Evolutionary conservation across 768 basidiomycete species (phyloP), one percentile per base, ranked within the genome.

Genomic region (Lactarius sp.): DNA sequence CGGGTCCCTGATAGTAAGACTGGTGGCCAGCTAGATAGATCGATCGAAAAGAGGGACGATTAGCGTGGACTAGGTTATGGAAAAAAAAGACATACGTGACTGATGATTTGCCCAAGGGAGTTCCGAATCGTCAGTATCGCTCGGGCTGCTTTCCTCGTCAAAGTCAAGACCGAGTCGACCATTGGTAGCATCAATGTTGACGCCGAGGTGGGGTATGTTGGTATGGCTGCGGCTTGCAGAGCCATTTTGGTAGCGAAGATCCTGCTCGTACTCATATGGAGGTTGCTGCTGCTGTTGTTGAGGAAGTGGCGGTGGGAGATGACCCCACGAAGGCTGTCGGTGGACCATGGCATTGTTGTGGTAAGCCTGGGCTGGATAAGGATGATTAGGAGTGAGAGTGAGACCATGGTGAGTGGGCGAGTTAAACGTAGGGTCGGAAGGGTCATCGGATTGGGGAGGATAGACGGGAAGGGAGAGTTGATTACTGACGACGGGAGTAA

Each of bases 301-400:
- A 77, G 73, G 52, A 73, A 71, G 12, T 76, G 79, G 56, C 12
- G 54, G 59, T 6, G 64, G 76, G 69, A 60, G 68, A 51, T 51
- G 69, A 67, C 39, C 67, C 62, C 54, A 69, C 66, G 46, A 52
- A 31, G 20, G 50, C 44, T 67, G 64, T 31, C 70, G 71, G 31
- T 73, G 74, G 16, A 69, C 70, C 52, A 74, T 69, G 47, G 80
- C 75, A 61, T 73, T 78, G 69, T 79, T 83, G 62, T 74, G 75
- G 69, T 85, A 85, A 52, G 90, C 80, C 72, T 92, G 88, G 8
- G 85, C 84, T 70, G 90, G 91, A 75, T 91, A 92, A 41, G 87
- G 85, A 72, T 92, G 90, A 10, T 88, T 87, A 50, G 88, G 84
- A 4, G 88, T 88, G 56, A 90, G 84, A 6, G 88, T 90, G 56